These are phyloP conservation scores for Viridothelium virens DNA, from an alignment of 495 filamentous ascomycete genomes.

Conservation along the genomic window DNA sequence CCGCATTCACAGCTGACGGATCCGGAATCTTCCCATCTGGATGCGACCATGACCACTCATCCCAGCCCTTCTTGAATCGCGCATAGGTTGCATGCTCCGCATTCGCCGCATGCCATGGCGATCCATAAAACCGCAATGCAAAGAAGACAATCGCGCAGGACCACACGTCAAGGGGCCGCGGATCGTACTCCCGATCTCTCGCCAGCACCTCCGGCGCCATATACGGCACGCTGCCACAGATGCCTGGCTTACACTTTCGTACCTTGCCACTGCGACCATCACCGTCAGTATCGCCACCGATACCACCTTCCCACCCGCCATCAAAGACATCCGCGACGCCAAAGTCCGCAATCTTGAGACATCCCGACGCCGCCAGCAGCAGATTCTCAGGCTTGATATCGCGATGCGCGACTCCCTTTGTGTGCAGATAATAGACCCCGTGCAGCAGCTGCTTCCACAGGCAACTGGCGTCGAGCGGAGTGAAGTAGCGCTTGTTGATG, in stretches of 20 bases:
- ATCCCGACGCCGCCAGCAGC: conserved; percentile 57
- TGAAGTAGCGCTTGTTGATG: conserved; percentile 57
- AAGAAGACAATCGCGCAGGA: conserved; percentile 67
- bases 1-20: conserved; percentile 36
- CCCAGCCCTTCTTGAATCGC: conserved; percentile 55
- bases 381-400: conserved; percentile 79
- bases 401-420: conserved; percentile 67
- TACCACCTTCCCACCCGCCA: conserved; percentile 62
- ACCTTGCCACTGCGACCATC: conserved; percentile 59
- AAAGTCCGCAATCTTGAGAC: conserved; percentile 76
- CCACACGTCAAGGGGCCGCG: conserved; percentile 70
- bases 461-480: conserved; percentile 53
- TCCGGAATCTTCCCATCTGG: conserved; percentile 43
- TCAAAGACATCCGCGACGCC: conserved; percentile 69
- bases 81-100: conserved; percentile 45
- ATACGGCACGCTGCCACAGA: conserved; percentile 69
- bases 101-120: conserved; percentile 55
- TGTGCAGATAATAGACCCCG: conserved; percentile 61
- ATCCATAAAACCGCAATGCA: conserved; percentile 55
- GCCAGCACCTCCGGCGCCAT: conserved; percentile 68
- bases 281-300: conserved; percentile 45
- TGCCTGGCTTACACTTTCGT: conserved; percentile 58
- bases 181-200: conserved; percentile 61
- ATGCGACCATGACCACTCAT: conserved; percentile 49
- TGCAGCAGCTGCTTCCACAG: conserved; percentile 74